Evolutionary conservation across 495 filamentous ascomycete genomes (phyloP).

Genomic region (Rhypophila decipiens): DNA sequence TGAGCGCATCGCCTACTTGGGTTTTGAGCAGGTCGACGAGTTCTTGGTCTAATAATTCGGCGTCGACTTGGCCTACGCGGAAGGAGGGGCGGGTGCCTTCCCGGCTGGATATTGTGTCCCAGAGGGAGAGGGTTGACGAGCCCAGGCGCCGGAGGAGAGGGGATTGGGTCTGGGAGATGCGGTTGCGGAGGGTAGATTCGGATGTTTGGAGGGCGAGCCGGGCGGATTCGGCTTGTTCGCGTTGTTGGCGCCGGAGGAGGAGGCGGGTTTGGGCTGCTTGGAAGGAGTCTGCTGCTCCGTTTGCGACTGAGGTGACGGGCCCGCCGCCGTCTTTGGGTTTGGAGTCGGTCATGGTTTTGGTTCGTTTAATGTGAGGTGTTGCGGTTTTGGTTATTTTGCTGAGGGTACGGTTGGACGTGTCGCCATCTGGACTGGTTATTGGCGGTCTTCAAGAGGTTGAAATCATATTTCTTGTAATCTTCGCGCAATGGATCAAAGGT

Average conservation of each 20-base stretch:
- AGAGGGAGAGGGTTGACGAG: slow-evolving; percentile 50
- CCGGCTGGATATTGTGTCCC: slow-evolving; percentile 65
- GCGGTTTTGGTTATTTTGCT: not conserved
- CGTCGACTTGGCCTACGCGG: slow-evolving; percentile 93
- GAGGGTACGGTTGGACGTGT: not conserved
- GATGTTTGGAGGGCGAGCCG: slow-evolving; percentile 50
- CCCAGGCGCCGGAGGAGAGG: slow-evolving; percentile 55
- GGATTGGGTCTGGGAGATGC: slow-evolving; percentile 55
- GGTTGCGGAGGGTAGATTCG: slow-evolving; percentile 50
- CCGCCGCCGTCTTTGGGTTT: not conserved
- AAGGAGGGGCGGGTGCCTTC: slow-evolving; percentile 80
- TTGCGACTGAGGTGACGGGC: slow-evolving; percentile 45
- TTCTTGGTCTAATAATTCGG: slow-evolving; percentile 92
- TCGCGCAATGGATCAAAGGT: not conserved
- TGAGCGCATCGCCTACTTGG: slow-evolving; percentile 83
- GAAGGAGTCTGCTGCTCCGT: slow-evolving; percentile 59
- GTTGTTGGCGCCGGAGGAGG: slow-evolving; percentile 65
- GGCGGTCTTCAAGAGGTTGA: no score
- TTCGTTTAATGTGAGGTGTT: not conserved
- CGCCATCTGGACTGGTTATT: not conserved
- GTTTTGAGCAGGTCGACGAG: slow-evolving; percentile 75
- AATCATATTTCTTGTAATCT: no score
- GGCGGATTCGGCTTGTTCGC: slow-evolving; percentile 55
- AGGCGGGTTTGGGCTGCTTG: slow-evolving; percentile 80
- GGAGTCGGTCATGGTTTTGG: not conserved